These are phyloP conservation scores for Exophiala oligosperma DNA, from an alignment of 2,329 filamentous ascomycete species.

Conservation along the genomic window DNA sequence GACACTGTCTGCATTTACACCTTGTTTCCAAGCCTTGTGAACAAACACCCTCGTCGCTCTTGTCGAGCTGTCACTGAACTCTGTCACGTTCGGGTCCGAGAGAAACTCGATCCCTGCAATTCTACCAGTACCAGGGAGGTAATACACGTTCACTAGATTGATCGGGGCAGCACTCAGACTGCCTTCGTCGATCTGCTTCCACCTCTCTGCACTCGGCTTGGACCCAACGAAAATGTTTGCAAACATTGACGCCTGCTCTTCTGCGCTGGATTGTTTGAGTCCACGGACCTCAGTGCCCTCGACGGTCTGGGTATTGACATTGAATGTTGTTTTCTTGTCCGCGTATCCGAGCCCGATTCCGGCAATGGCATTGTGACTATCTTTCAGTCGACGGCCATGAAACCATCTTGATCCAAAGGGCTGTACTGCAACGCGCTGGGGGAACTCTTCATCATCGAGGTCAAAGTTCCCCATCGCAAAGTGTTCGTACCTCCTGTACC, in stretches of 20 bases:
- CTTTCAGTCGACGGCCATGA: neutral
- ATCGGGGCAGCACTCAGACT: neutral
- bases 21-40: slow-evolving; percentile 4
- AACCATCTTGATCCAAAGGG: neutral
- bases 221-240: slow-evolving; percentile 1
- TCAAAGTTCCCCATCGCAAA: slow-evolving; percentile 9
- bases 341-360: slow-evolving; percentile 2
- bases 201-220: neutral
- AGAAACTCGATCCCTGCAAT: slow-evolving; percentile 4
- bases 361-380: slow-evolving; percentile 5
- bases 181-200: slow-evolving; percentile 6
- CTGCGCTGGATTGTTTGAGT: neutral
- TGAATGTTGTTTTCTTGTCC: neutral
- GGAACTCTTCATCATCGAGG: slow-evolving; percentile 5
- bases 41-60: neutral
- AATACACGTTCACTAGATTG: slow-evolving; percentile 2
- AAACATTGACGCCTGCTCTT: neutral
- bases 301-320: neutral
- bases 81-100: neutral
- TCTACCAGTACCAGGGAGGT: neutral
- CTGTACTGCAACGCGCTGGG: slow-evolving; percentile 1
- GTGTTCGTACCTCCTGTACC: slow-evolving; percentile 1
- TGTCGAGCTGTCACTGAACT: neutral
- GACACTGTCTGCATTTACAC: neutral
- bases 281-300: neutral